Conservation (phyloP, 768 basidiomycete genomes). For the Pleurotus salmoneostramineus region DNA sequence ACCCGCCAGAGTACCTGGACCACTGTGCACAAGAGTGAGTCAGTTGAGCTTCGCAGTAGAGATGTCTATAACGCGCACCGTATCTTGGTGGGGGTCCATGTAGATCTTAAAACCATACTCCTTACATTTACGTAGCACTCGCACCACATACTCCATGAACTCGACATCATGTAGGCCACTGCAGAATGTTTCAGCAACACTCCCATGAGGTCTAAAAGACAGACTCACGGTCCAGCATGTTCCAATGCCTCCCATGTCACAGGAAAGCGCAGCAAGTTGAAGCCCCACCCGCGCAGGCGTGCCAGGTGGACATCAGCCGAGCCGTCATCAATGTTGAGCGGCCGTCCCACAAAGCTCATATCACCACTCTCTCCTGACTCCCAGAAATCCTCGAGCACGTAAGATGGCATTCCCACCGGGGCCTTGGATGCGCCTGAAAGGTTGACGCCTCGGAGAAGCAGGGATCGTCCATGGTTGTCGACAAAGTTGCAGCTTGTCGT, state of each 20-base stretch:
- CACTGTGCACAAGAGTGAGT: slow-evolving; percentile 47
- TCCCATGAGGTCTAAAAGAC: background rate
- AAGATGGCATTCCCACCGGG: slow-evolving; percentile 66
- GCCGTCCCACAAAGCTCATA: slow-evolving; percentile 69
- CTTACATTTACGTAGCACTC: slow-evolving; percentile 86
- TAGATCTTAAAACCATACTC: slow-evolving; percentile 88
- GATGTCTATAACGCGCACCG: slow-evolving; percentile 46
- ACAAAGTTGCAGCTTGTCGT: slow-evolving; percentile 69
- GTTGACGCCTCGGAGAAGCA: slow-evolving; percentile 93
- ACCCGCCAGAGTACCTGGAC: slow-evolving; percentile 94
- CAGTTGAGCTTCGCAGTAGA: background rate
- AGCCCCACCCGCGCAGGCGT: slow-evolving; percentile 91
- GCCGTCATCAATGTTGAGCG: slow-evolving; percentile 81
- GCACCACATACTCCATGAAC: slow-evolving; percentile 89
- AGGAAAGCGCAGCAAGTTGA: slow-evolving; percentile 79
- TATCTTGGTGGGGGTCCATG: slow-evolving; percentile 96
- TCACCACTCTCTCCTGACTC: slow-evolving; percentile 67
- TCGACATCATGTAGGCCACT: slow-evolving; percentile 89
- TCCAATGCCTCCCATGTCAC: slow-evolving; percentile 97
- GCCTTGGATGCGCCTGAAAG: slow-evolving; percentile 87
- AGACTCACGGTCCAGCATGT: slow-evolving; percentile 89
- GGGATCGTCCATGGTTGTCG: slow-evolving; percentile 67
- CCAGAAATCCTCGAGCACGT: slow-evolving; percentile 77
- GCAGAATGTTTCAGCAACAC: slow-evolving; percentile 9
- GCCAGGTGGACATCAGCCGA: slow-evolving; percentile 83